Conservation (phyloP, 2,329 filamentous ascomycete genomes). For the Aspergillus quadrilineatus region DNA sequence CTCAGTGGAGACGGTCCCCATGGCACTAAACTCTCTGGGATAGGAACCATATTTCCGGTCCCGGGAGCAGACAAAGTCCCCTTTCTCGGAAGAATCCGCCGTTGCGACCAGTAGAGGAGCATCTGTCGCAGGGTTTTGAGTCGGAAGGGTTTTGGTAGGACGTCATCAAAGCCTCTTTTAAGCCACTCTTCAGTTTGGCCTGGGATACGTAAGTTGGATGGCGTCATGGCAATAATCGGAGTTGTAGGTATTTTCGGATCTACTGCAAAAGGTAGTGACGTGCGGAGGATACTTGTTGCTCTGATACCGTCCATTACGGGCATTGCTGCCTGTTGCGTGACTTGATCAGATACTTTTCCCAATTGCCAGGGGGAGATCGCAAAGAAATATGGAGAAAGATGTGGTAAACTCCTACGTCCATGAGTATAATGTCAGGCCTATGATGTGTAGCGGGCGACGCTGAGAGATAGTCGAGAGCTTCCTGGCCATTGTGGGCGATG, state of each 20-base stretch:
- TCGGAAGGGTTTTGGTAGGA: neutral
- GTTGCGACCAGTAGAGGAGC: neutral
- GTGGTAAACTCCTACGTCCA: neutral
- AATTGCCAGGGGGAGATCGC: neutral
- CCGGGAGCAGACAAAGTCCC: neutral
- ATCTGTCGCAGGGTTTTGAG: neutral
- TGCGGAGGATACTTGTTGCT: conserved; percentile 4
- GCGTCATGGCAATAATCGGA: neutral
- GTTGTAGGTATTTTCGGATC: neutral
- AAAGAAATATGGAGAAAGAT: neutral
- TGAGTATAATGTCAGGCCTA: conserved; percentile 8
- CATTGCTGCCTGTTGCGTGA: neutral
- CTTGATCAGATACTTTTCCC: neutral
- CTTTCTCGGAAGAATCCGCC: neutral
- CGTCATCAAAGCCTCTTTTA: neutral
- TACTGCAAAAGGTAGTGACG: neutral
- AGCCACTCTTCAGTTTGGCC: no score
- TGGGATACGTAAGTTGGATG: neutral
- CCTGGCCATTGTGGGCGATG: neutral
- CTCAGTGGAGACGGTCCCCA: neutral
- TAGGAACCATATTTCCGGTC: neutral
- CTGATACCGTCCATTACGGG: conserved; percentile 5
- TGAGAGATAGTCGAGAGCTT: conserved; percentile 6
- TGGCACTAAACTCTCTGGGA: neutral
- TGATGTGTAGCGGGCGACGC: neutral